Evolutionary conservation across 164 flowering plant species (phyloP).

Genomic region (Paratinospora sagittata): DNA sequence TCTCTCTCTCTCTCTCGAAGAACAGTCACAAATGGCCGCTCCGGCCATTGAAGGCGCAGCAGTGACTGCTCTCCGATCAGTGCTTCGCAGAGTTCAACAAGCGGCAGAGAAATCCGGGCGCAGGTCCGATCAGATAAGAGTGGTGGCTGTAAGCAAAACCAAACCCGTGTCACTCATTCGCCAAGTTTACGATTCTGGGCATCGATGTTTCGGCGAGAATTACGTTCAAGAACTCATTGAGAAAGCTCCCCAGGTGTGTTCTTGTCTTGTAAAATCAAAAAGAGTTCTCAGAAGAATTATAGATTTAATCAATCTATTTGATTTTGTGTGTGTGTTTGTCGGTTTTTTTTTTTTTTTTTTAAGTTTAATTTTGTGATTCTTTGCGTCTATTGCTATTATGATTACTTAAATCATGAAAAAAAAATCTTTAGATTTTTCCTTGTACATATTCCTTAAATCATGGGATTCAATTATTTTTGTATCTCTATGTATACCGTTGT

Average conservation of each 20-base stretch:
- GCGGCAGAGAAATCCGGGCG: conserved; percentile 74
- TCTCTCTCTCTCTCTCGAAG: too few species aligned
- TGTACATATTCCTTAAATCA: too few species aligned
- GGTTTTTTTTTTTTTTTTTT: neutral
- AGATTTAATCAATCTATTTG: neutral
- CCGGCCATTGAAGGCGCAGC: conserved; percentile 47
- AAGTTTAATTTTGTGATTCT: neutral
- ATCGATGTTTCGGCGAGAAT: conserved; percentile 88
- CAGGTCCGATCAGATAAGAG: conserved; percentile 42
- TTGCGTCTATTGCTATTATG: too few species aligned
- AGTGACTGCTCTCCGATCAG: conserved; percentile 66
- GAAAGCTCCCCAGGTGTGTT: conserved; percentile 73
- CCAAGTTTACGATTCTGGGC: conserved; percentile 87
- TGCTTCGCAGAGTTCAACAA: conserved; percentile 50
- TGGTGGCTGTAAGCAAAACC: conserved; percentile 88
- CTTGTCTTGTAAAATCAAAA: neutral
- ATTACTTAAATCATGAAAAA: too few species aligned
- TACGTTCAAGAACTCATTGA: conserved; percentile 91
- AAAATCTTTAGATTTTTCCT: too few species aligned
- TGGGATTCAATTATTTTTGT: too few species aligned
- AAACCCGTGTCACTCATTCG: conserved; percentile 68
- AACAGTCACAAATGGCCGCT: conserved; percentile 29
- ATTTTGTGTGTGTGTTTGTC: too few species aligned
- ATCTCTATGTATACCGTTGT: too few species aligned
- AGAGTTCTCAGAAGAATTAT: too few species aligned